Percentiles rank a stretch among this genome's conserved stretches.
phyloP scores from a whole-genome alignment of 352 stramenopile genomes.

The Halophytophthora polymorphica region DNA sequence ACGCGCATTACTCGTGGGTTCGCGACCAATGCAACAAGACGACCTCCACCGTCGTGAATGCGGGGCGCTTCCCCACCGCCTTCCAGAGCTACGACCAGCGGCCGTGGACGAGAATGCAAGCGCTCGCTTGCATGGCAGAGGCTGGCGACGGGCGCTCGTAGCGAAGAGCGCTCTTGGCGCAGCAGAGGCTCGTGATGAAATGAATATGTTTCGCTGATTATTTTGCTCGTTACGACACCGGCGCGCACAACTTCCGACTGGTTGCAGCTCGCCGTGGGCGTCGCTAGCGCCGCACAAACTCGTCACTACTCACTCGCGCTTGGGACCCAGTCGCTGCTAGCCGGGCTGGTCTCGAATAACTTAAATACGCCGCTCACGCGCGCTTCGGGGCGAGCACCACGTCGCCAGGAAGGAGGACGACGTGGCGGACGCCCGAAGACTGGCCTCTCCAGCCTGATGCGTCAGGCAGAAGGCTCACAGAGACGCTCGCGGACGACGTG shows the following conservation, averaged over 20 bases:
- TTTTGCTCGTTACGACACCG: slow-evolving; percentile 19
- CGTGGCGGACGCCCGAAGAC: slow-evolving; percentile 7
- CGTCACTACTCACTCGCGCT: slow-evolving; percentile 40
- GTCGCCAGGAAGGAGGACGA: slow-evolving; percentile 15
- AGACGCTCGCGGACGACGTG: slow-evolving; percentile 9
- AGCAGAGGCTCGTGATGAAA: too few species aligned
- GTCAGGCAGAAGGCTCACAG: slow-evolving; percentile 3
- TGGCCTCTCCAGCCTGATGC: background rate
- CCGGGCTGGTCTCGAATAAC: slow-evolving; percentile 45
- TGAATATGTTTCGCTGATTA: slow-evolving; percentile 24
- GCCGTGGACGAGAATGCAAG: too few species aligned
- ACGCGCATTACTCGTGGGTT: too few species aligned
- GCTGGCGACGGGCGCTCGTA: too few species aligned
- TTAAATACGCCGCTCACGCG: slow-evolving; percentile 44
- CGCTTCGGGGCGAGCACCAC: slow-evolving; percentile 10
- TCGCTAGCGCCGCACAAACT: slow-evolving; percentile 31
- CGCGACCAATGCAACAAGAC: too few species aligned
- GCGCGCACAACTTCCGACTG: slow-evolving; percentile 35
- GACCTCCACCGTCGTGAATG: too few species aligned
- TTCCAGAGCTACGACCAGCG: too few species aligned
- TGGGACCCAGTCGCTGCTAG: slow-evolving; percentile 15
- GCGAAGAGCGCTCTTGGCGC: too few species aligned
- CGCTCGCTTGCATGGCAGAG: too few species aligned
- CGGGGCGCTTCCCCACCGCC: too few species aligned
- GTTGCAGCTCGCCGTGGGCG: slow-evolving; percentile 24